Evolutionary conservation across 164 flowering plant species (phyloP).

Genomic region (Liriodendron chinense): DNA sequence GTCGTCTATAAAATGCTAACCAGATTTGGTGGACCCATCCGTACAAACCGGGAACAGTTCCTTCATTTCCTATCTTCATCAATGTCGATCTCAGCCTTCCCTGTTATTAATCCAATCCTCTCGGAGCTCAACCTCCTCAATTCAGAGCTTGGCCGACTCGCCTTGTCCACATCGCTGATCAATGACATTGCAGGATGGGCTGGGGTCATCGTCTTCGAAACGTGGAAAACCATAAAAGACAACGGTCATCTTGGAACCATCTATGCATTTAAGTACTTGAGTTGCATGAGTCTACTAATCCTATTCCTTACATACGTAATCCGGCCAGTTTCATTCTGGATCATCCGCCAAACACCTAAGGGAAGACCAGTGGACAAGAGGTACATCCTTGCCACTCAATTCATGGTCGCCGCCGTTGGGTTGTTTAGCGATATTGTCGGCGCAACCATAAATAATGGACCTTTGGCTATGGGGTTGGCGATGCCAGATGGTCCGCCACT

Average conservation of each 20-base stretch:
- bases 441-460: slow-evolving; percentile 34
- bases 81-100: slow-evolving; percentile 40
- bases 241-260: slow-evolving; percentile 19
- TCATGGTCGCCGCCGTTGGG: slow-evolving; percentile 28
- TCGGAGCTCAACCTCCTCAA: slow-evolving; percentile 58
- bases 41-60: too few species aligned
- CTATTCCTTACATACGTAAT: slow-evolving; percentile 5
- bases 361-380: slow-evolving; percentile 42
- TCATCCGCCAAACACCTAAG: slow-evolving; percentile 38
- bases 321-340: slow-evolving; percentile 24
- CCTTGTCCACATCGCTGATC: slow-evolving; percentile 34
- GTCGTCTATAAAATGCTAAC: too few species aligned
- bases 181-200: slow-evolving; percentile 32
- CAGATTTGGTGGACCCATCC: too few species aligned
- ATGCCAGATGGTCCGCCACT: slow-evolving; percentile 70
- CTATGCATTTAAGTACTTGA: slow-evolving; percentile 28
- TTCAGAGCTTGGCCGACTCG: slow-evolving; percentile 56
- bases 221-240: background rate
- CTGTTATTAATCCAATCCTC: slow-evolving; percentile 43
- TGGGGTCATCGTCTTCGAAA: slow-evolving; percentile 2
- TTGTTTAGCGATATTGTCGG: slow-evolving; percentile 47
- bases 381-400: slow-evolving; percentile 26
- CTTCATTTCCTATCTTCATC: slow-evolving; percentile 27
- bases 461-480: slow-evolving; percentile 56
- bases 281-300: slow-evolving; percentile 13